Percentiles rank a stretch among this genome's conserved stretches.
These are phyloP conservation scores for Penicillium sp. DNA, from an alignment of 2,329 filamentous ascomycete genomes.

Conservation along the genomic window DNA sequence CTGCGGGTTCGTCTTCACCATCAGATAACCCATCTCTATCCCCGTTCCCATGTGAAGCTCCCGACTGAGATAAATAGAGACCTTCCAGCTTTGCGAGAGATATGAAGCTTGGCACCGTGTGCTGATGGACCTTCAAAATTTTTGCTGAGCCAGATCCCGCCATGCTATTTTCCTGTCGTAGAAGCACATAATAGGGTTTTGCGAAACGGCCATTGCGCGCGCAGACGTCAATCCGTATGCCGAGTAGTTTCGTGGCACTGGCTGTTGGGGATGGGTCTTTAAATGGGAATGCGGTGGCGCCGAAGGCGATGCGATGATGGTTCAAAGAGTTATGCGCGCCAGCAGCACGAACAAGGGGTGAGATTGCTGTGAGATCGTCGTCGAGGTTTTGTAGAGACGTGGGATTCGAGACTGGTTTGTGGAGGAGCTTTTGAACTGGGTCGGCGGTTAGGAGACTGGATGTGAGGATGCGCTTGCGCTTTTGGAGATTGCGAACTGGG, in stretches of 20 bases:
- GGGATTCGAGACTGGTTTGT: constrained; percentile 10
- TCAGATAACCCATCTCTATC: neutral
- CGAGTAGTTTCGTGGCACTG: constrained; percentile 33
- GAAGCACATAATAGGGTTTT: constrained; percentile 46
- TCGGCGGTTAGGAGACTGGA: constrained; percentile 45
- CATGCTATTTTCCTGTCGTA: constrained; percentile 30
- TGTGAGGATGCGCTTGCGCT: constrained; percentile 40
- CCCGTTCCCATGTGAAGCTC: neutral
- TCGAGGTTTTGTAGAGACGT: constrained; percentile 11
- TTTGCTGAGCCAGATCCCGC: constrained; percentile 17
- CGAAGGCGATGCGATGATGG: constrained; percentile 46
- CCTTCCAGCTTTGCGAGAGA: constrained; percentile 40
- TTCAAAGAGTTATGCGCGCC: constrained; percentile 39
- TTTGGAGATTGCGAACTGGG: constrained; percentile 42
- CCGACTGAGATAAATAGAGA: constrained; percentile 32
- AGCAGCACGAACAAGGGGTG: constrained; percentile 33
- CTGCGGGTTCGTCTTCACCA: constrained; percentile 11
- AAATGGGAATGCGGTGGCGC: constrained; percentile 48
- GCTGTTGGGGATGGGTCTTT: constrained; percentile 42
- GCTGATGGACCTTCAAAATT: constrained; percentile 39
- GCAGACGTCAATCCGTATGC: constrained; percentile 45
- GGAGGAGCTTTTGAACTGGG: constrained; percentile 35
- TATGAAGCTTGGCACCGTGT: constrained; percentile 49
- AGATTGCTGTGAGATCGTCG: constrained; percentile 32
- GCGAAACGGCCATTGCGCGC: constrained; percentile 39